phyloP scores from a whole-genome alignment of 2,329 filamentous ascomycete genomes.

The Aureobasidium sp. region DNA sequence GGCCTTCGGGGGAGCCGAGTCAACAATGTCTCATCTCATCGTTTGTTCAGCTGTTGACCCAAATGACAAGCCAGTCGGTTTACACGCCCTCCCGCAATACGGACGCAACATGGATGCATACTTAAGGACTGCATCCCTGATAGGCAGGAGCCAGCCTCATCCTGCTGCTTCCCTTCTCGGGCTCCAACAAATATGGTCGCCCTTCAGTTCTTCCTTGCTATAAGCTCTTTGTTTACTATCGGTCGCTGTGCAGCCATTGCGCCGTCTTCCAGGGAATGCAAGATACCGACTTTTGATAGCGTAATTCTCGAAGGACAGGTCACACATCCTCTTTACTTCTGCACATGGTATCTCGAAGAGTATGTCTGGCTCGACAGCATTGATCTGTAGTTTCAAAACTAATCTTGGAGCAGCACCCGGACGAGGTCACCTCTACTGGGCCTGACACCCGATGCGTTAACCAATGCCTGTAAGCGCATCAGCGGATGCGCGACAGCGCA shows the following conservation, averaged over 20 bases:
- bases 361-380: not conserved
- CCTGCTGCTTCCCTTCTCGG: not conserved
- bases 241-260: not conserved
- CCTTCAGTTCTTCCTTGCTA: not conserved
- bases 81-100: no score
- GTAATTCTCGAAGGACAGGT: not conserved
- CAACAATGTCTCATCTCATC: no score
- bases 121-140: not conserved
- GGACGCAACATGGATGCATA: not conserved
- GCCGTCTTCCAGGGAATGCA: not conserved
- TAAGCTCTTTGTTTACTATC: not conserved
- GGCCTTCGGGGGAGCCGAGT: no score
- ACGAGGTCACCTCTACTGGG: not conserved
- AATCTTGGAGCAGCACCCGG: not conserved
- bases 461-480: not conserved
- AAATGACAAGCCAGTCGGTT: no score
- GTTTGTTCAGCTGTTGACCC: no score
- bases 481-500: not conserved
- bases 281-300: not conserved
- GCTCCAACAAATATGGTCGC: not conserved
- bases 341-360: not conserved
- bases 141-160: not conserved
- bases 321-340: not conserved
- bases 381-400: not conserved
- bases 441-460: not conserved